Base-by-base conservation (phyloP, 768 basidiomycete genomes). In the Cytidiella melzeri region DNA sequence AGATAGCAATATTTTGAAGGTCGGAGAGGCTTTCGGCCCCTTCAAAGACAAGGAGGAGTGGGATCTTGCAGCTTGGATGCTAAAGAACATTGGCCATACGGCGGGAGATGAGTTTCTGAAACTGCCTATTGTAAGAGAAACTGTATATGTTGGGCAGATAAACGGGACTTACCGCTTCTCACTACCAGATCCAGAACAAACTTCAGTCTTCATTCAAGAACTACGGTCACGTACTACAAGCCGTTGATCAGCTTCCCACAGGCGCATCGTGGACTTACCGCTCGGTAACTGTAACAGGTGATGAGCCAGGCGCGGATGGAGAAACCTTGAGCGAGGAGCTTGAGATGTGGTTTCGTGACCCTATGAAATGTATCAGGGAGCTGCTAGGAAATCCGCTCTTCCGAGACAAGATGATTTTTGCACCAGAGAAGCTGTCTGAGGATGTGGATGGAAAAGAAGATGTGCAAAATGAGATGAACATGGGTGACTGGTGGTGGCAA, bases 41-140 rank as follows among this genome's bases (percentile, higher is more conserved):
- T 70, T 69, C 48, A 54, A 54, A 15, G 56, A 49, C 37, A 36
- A 55, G 24, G 67, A 66, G 7, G 64, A 71, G 61, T 53, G 52
- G 55, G 63, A 65, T 38, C 47, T 71, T 3, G 69, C 57, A 1
- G 36, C 48, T 11, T 71, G 64, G 67, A 41, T 72, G 19, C 57
- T 63, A 37, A 55, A 47, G 59, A 30, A 52, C 39, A 51, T 60
- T 3, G 58, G 67, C 6, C 56, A 68, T 19, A 61, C 44, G 2
- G 58, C 63, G 45, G 6, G 24, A 21, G 56, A 70, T 37, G 43
- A 57, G 4, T 68, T 67, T 41, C 52, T 71, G 15, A 64, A 65
- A 24, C 49, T 70, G 3, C n/a, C n/a, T n/a, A n/a, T n/a, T n/a
- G n/a, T n/a, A n/a, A n/a, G n/a, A n/a, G 43, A 55, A 11, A 62